phyloP scores from a whole-genome alignment of 83 land plant species.

The Isoetes engelmannii region DNA sequence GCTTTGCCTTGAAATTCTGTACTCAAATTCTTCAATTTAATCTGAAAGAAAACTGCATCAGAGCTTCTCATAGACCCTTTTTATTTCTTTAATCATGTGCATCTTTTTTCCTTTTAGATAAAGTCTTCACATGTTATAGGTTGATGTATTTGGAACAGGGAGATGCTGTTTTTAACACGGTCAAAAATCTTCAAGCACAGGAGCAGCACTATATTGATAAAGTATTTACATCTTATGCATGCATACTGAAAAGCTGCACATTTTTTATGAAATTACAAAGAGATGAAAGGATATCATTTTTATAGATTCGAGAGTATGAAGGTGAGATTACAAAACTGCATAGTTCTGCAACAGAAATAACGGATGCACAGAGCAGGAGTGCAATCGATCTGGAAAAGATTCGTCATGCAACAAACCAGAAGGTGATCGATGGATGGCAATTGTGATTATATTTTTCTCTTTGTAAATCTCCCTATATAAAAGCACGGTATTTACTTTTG shows the following conservation, averaged over 20 bases:
- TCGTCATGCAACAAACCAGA: conserved; percentile 19
- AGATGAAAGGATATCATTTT: not conserved
- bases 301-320: conserved; percentile 20
- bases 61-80: too few relatives aligned
- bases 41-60: too few relatives aligned
- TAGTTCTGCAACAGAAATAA: conserved; percentile 8
- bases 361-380: conserved; percentile 10
- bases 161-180: conserved; percentile 15
- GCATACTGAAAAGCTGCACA: not conserved
- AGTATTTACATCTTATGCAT: conserved; percentile 1
- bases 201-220: conserved; percentile 22
- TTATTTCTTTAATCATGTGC: too few relatives aligned
- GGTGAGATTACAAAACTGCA: conserved; percentile 11
- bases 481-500: too few relatives aligned
- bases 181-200: conserved; percentile 20
- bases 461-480: too few relatives aligned
- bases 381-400: conserved; percentile 16
- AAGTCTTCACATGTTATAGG: not conserved
- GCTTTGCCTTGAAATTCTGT: not conserved
- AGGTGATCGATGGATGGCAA: not conserved
- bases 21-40: not conserved
- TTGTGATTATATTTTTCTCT: too few relatives aligned
- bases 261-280: not conserved
- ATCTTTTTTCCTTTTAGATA: too few relatives aligned
- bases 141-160: conserved; percentile 4